These are phyloP conservation scores for Gynostemma pentaphyllum DNA, from an alignment of 306 rosid species.

Conservation along the genomic window DNA sequence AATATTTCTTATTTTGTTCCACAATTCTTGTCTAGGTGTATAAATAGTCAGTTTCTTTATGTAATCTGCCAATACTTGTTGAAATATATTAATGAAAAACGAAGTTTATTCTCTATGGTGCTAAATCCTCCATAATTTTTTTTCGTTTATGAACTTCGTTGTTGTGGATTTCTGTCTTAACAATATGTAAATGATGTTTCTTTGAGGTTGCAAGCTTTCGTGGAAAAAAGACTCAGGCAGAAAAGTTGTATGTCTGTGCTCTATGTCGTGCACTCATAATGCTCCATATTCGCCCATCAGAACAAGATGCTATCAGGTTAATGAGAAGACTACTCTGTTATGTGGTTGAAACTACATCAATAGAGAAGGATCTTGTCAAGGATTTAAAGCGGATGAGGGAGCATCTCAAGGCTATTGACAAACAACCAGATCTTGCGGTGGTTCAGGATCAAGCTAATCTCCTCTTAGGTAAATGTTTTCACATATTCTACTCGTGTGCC, in stretches of 20 bases:
- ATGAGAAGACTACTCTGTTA: constrained; percentile 49
- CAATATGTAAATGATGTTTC: constrained; percentile 13
- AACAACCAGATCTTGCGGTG: constrained; percentile 44
- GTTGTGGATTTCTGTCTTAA: constrained; percentile 13
- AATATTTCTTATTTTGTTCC: not conserved
- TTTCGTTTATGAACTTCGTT: not conserved
- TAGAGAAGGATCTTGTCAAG: constrained; percentile 38
- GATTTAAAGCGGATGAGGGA: constrained; percentile 49
- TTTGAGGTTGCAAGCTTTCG: constrained; percentile 56
- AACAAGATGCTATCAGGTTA: constrained; percentile 53
- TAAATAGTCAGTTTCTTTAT: not conserved
- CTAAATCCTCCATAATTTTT: not conserved
- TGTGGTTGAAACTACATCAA: constrained; percentile 16
- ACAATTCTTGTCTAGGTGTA: not conserved
- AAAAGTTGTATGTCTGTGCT: constrained; percentile 67
- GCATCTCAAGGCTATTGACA: constrained; percentile 40
- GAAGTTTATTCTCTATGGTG: not conserved
- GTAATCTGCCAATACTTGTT: not conserved
- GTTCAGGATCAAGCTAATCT: constrained; percentile 33
- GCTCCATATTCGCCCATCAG: constrained; percentile 66
- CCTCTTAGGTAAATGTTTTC: constrained; percentile 28
- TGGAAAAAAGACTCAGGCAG: constrained; percentile 68
- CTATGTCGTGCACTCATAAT: constrained; percentile 51
- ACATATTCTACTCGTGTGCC: not conserved
- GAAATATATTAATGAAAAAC: not conserved